Evolutionary conservation across 495 filamentous ascomycete species (phyloP), one percentile per base, ranked within the genome.

Genomic region (Apodospora peruviana): DNA sequence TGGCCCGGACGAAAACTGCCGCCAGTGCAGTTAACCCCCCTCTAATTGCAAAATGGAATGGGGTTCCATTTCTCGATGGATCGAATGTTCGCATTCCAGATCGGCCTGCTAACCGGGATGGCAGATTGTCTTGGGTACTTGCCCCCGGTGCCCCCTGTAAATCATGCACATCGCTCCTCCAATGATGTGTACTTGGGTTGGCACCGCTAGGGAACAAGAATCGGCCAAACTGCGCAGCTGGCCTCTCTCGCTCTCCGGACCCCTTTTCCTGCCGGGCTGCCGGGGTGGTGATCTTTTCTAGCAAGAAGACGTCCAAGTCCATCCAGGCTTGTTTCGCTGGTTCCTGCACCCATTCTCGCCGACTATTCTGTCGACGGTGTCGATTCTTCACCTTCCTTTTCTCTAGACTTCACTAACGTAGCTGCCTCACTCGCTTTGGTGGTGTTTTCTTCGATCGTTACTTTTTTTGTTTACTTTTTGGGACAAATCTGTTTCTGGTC

Each of bases 381-480:
- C 34, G 43, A 36, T 27, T 40, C 14, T 16, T 40, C 40, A 46
- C 47, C 45, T 36, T 52, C 43, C 34, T 35, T 16, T 16, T 22
- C n/a, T 52, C 45, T 57, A 36, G 38, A 57, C 51, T 50, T 57
- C 64, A 21, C 45, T 53, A 43, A 43, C 52, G 38, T 42, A 49
- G 51, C 62, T 57, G 57, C 60, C 61, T 78, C 72, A 74, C 64
- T 76, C 73, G 75, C 65, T 78, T 63, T 71, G 67, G 69, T 68
- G 68, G 63, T 62, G 60, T 60, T 52, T 65, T 68, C 7, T 32
- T 32, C 27, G 7, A 32, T 32, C 27, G 7, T 14, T 32, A 32
- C 27, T 32, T 32, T 18, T 42, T 44, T 24, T 44, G 34, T 32
- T 27, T 23, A 8, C n/a, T 25, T 34, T 24, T 48, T n/a, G n/a